A percentile compares a stretch with the other conserved stretches of the same genome.
Conservation (phyloP, 441 rosid genomes). For the Populus hybrid region DNA sequence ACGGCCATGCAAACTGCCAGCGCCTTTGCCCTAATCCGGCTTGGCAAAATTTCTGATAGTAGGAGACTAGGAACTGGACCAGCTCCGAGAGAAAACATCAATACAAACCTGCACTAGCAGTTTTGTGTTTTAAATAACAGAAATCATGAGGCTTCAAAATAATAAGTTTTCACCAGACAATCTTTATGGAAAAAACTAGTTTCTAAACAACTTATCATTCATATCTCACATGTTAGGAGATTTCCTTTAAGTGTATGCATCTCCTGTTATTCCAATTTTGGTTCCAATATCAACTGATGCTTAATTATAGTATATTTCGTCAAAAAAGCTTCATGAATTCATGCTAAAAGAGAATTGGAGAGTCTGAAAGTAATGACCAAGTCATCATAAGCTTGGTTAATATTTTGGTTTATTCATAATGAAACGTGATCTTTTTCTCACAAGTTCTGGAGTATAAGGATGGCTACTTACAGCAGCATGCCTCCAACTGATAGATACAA, state of each 20-base stretch:
- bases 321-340: neutral
- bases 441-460: neutral
- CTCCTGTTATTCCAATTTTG: neutral
- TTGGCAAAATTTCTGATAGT: constrained; percentile 51
- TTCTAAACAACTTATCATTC: neutral
- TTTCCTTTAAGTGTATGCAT: neutral
- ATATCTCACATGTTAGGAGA: neutral
- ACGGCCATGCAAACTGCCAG: constrained; percentile 52
- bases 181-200: neutral
- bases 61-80: constrained; percentile 59
- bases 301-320: neutral
- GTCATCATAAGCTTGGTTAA: neutral
- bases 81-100: constrained; percentile 49
- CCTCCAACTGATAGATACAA: constrained; percentile 80
- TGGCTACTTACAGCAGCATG: constrained; percentile 68
- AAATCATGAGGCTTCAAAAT: constrained; percentile 2
- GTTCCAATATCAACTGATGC: neutral
- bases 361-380: neutral
- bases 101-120: constrained; percentile 40
- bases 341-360: neutral
- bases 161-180: constrained; percentile 12
- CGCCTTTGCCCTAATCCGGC: constrained; percentile 49
- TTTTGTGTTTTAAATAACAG: constrained; percentile 4
- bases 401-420: neutral
- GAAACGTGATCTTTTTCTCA: neutral